A percentile compares a stretch with the other conserved stretches of the same genome.
Evolutionary conservation across 495 filamentous ascomycete genomes (phyloP).

Genomic region (Chaetomium fimeti): DNA sequence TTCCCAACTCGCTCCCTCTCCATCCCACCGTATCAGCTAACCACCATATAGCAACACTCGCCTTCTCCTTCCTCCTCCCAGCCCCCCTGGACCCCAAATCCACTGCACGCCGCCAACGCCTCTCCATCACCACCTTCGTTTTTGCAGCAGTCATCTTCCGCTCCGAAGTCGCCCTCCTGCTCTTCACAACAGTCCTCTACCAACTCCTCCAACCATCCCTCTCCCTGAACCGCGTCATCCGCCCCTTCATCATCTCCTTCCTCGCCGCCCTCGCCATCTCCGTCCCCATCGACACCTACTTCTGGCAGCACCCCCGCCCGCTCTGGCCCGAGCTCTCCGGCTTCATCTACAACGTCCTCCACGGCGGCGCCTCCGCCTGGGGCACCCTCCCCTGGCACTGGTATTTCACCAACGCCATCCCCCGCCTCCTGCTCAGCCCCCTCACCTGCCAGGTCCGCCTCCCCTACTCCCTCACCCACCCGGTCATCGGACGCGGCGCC

Average conservation of each 20-base stretch:
- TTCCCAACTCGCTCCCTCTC: neutral
- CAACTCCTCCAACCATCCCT: slow-evolving; percentile 58
- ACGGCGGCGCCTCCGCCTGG: slow-evolving; percentile 76
- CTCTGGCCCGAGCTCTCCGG: slow-evolving; percentile 89
- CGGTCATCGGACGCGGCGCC: slow-evolving; percentile 43
- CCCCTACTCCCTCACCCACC: slow-evolving; percentile 59
- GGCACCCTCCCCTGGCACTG: slow-evolving; percentile 79
- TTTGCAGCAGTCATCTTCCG: slow-evolving; percentile 84
- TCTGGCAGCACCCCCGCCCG: slow-evolving; percentile 76
- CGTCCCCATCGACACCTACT: slow-evolving; percentile 78
- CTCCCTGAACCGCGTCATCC: slow-evolving; percentile 58
- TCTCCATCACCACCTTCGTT: slow-evolving; percentile 72
- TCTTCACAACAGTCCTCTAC: slow-evolving; percentile 56
- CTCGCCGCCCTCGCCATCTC: slow-evolving; percentile 61
- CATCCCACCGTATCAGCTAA: neutral
- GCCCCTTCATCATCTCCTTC: slow-evolving; percentile 66
- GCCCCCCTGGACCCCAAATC: slow-evolving; percentile 33
- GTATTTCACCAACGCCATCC: slow-evolving; percentile 79
- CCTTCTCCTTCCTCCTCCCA: slow-evolving; percentile 69
- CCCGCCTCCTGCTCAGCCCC: slow-evolving; percentile 81
- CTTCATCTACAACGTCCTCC: slow-evolving; percentile 88
- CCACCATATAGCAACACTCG: slow-evolving; percentile 54
- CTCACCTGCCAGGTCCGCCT: slow-evolving; percentile 60
- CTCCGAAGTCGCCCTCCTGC: slow-evolving; percentile 82
- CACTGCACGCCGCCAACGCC: slow-evolving; percentile 42